Evolutionary conservation across 345 rosid genomes (phyloP), one percentile per base, ranked within the genome.

Genomic region (Gossypium stocksii): DNA sequence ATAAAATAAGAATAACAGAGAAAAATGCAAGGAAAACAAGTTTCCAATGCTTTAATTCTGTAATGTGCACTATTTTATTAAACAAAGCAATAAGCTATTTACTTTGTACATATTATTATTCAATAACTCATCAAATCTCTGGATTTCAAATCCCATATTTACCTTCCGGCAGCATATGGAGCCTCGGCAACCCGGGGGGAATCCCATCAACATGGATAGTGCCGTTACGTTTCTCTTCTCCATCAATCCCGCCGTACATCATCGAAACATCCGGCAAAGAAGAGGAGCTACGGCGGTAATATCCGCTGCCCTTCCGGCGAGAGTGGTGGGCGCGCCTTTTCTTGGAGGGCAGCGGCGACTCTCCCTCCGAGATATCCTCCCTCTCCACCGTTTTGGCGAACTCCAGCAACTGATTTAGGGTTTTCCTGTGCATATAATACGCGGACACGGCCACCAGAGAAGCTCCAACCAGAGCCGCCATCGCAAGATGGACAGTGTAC

Each of bases 401-500:
- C 85, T 96, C 99, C 49, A 96, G 91, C 38, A 96, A 79, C 84
- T 91, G 97, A 76, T 80, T 88, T 53, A 96, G 90, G 71, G 98
- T 94, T 86, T 93, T 96, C 66, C 95, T 85, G 83, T 96, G 98
- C 98, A 91, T 90, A 76, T 83, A 90, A 72, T 90, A 90, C 3
- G 97, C 97, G 25, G 98, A 96, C 7, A 93, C 97, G 1, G 97
- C 98, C 34, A 93, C 97, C 43, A 93, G 74, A 48, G 99, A 96
- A 53, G 98, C 98, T 81, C 99, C 98, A 0, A 96, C 88, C 25
- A 96, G 88, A 77, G 99, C 98, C 86, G 99, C 98, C 82, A 93
- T 87, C 79, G 97, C 97, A 19, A 96, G 86, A 77, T 93, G 97
- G 67, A 88, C 65, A 69, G 92, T 48, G 80, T 90, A 85, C 7